phyloP scores from a whole-genome alignment of 1,139 yeast genomes.

The Barnettozyma hawaiiensis region DNA sequence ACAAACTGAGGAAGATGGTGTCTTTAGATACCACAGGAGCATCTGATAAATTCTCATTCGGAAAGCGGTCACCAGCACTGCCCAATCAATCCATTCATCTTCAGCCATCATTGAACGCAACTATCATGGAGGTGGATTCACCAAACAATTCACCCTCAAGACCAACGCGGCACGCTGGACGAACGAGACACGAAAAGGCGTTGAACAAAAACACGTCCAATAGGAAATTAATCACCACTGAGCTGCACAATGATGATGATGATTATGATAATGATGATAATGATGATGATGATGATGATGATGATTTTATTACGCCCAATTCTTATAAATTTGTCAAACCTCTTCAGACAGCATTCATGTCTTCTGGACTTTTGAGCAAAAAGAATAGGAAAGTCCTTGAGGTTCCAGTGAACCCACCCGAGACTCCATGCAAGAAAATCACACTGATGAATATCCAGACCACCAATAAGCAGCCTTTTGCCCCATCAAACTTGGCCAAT shows the following conservation, averaged over 20 bases:
- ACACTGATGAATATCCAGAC: slow-evolving; percentile 24
- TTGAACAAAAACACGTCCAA: slow-evolving; percentile 12
- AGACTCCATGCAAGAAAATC: slow-evolving; percentile 75
- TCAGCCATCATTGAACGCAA: slow-evolving; percentile 24
- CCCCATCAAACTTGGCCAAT: slow-evolving; percentile 25
- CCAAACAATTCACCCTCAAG: slow-evolving; percentile 28
- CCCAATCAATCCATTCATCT: not conserved
- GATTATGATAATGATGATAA: no score
- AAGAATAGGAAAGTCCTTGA: slow-evolving; percentile 40
- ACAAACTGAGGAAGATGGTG: slow-evolving; percentile 26
- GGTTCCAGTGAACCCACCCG: slow-evolving; percentile 50
- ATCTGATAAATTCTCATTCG: slow-evolving; percentile 19
- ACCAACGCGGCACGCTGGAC: slow-evolving; percentile 27
- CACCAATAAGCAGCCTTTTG: slow-evolving; percentile 16
- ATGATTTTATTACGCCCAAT: slow-evolving; percentile 39
- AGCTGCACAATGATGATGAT: slow-evolving; percentile 13
- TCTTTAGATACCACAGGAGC: slow-evolving; percentile 21
- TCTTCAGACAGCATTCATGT: slow-evolving; percentile 75
- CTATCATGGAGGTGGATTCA: slow-evolving; percentile 17
- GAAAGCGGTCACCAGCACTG: slow-evolving; percentile 12
- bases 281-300: slow-evolving; percentile 21
- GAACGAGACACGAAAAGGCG: slow-evolving; percentile 16
- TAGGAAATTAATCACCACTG: slow-evolving; percentile 33
- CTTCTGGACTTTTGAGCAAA: slow-evolving; percentile 72
- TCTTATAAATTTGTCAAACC: slow-evolving; percentile 75